Percentiles rank a stretch among this genome's conserved stretches.
phyloP scores from a whole-genome alignment of 768 basidiomycete genomes.

The Rhizopogon vulgaris region DNA sequence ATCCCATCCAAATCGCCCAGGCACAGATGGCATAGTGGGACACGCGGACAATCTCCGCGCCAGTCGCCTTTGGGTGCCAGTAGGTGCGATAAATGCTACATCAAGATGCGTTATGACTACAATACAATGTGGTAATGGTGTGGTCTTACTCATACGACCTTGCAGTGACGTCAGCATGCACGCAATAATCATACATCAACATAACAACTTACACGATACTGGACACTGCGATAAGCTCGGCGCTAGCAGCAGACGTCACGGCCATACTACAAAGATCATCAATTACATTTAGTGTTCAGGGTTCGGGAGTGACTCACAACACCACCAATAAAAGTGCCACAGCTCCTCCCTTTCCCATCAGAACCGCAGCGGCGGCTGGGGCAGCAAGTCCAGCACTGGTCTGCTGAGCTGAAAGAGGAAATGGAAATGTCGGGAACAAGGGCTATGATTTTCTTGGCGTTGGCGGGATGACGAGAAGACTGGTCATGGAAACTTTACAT shows the following conservation, averaged over 20 bases:
- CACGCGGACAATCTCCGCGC: conserved; percentile 26
- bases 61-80: conserved; percentile 23
- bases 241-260: conserved; percentile 28
- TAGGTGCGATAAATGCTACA: conserved; percentile 28
- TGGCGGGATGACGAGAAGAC: not conserved
- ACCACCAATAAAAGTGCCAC: conserved; percentile 27
- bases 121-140: not conserved
- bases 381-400: conserved; percentile 23
- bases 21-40: conserved; percentile 28
- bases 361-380: conserved; percentile 25
- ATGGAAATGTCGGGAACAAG: conserved; percentile 32
- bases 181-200: not conserved
- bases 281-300: not conserved
- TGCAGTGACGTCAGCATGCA: not conserved
- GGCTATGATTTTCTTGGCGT: conserved; percentile 16
- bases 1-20: conserved; percentile 33
- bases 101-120: not conserved
- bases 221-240: conserved; percentile 29
- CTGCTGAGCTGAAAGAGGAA: conserved; percentile 6
- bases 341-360: conserved; percentile 30
- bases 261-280: conserved; percentile 17
- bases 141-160: conserved; percentile 28
- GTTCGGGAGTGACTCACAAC: conserved; percentile 11
- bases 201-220: conserved; percentile 17
- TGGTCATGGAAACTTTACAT: conserved; percentile 1